Evolutionary conservation across 192 early-diverging fungal species (phyloP).

Genomic region (Phycomyces nitens): DNA sequence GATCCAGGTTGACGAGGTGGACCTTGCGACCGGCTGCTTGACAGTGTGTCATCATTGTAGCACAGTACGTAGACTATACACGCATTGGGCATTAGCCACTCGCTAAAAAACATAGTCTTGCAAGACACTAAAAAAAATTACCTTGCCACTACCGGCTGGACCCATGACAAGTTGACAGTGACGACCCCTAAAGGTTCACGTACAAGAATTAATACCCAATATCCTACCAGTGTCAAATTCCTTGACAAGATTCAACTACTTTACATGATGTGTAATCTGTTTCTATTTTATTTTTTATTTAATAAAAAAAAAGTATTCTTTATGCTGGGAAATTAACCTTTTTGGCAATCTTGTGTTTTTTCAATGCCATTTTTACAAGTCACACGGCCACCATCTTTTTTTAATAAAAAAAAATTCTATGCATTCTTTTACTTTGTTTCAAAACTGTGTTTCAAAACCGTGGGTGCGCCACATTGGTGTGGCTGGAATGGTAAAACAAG

Average conservation of each 20-base stretch:
- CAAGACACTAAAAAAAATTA: constrained; percentile 10
- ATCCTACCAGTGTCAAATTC: neutral
- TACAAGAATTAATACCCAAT: no score
- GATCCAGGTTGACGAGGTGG: constrained; percentile 95
- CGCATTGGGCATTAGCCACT: no score
- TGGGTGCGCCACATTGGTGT: no score
- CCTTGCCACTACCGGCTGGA: constrained; percentile 90
- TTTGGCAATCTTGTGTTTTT: no score
- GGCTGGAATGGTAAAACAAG: no score
- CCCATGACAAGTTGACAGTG: constrained; percentile 96
- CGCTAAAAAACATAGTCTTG: neutral
- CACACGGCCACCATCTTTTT: no score
- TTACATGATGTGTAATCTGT: neutral
- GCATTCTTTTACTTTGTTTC: no score
- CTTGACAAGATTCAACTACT: neutral
- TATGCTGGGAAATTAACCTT: no score
- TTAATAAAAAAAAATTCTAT: no score
- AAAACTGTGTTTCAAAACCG: no score
- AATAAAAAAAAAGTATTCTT: no score
- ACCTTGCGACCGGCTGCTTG: constrained; percentile 78
- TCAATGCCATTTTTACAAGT: no score
- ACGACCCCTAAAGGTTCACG: constrained; percentile 64
- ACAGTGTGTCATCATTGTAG: constrained; percentile 92
- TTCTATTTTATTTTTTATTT: neutral
- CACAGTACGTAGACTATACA: constrained; percentile 92